phyloP scores from a whole-genome alignment of 2,329 filamentous ascomycete species.

The Alternaria postmessia region DNA sequence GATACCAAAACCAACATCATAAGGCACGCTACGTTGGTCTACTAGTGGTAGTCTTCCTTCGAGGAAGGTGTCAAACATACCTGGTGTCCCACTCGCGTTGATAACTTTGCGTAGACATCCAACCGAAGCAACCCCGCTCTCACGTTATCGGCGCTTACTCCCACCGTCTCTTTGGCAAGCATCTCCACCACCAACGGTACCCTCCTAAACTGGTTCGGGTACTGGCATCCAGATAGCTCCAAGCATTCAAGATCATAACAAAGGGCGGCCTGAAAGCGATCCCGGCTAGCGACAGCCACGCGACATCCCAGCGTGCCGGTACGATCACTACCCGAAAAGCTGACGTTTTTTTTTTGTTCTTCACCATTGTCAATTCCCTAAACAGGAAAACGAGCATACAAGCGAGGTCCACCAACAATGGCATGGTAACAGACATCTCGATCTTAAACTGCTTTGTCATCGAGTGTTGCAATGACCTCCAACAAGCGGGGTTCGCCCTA shows the following conservation, averaged over 20 bases:
- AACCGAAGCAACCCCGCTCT: conserved; percentile 23
- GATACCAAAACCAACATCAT: background rate
- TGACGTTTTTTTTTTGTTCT: background rate
- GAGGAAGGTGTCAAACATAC: conserved; percentile 6
- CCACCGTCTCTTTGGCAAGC: conserved; percentile 30
- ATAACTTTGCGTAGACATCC: conserved; percentile 9
- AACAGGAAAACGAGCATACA: background rate
- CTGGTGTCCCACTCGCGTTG: conserved; percentile 5
- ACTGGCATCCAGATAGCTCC: background rate
- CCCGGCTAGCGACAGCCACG: conserved; percentile 10
- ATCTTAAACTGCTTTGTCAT: background rate
- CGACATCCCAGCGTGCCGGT: conserved; percentile 1
- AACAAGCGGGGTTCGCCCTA: background rate
- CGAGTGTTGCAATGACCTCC: background rate
- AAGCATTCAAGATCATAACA: conserved; percentile 6
- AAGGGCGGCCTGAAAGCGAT: conserved; percentile 1
- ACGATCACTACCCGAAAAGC: conserved; percentile 1
- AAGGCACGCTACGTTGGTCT: conserved; percentile 1
- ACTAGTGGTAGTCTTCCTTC: conserved; percentile 3
- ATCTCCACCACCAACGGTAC: conserved; percentile 24
- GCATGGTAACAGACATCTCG: background rate
- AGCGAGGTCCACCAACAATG: background rate
- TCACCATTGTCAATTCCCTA: background rate
- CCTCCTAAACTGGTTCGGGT: conserved; percentile 11
- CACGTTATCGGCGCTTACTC: conserved; percentile 36